phyloP scores from a whole-genome alignment of 129 eudicot genomes.

The Arctium minus region DNA sequence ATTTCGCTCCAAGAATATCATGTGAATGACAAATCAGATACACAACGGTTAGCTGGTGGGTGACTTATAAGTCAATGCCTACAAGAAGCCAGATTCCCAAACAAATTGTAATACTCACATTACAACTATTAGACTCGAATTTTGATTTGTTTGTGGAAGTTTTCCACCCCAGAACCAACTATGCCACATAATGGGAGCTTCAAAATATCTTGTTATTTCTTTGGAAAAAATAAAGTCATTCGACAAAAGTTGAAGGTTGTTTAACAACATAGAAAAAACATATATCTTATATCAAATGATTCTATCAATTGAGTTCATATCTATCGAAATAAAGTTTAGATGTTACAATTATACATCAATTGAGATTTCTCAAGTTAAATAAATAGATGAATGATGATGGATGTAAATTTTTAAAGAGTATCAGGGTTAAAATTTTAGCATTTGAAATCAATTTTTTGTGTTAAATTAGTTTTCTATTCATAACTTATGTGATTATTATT shows the following conservation, averaged over 20 bases:
- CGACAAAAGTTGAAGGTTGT: neutral
- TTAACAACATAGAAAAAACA: neutral
- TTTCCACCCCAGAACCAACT: neutral
- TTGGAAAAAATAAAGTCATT: neutral
- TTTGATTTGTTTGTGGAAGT: neutral
- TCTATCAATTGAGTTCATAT: neutral
- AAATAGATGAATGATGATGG: neutral
- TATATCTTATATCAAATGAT: neutral
- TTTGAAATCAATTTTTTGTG: neutral
- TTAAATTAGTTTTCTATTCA: too few relatives aligned
- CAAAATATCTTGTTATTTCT: neutral
- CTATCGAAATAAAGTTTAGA: neutral
- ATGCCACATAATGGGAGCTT: neutral
- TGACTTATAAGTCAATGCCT: neutral
- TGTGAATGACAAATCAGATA: neutral
- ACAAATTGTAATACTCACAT: neutral
- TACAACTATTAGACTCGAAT: neutral
- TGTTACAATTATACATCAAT: neutral
- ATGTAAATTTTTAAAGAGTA: too few relatives aligned
- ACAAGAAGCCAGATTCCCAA: neutral
- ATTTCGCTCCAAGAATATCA: neutral
- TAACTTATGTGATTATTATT: neutral
- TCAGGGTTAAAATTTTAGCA: too few relatives aligned
- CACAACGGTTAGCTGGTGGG: neutral
- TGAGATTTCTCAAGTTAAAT: too few relatives aligned